Conservation (phyloP, 2,329 filamentous ascomycete genomes). For the Calcarisporium arbuscula region DNA sequence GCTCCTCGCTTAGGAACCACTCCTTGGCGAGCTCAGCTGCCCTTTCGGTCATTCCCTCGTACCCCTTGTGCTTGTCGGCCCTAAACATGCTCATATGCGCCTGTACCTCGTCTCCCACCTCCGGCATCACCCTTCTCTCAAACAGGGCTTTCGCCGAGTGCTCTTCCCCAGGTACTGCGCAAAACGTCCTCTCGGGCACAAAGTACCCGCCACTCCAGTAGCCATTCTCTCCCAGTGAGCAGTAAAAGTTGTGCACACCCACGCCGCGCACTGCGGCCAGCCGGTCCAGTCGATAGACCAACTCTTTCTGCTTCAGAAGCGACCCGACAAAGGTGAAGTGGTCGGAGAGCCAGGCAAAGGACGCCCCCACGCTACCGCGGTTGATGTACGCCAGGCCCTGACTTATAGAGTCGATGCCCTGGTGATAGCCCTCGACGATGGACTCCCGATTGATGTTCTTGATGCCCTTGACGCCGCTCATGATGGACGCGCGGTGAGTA, state of each 20-base stretch:
- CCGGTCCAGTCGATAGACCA: constrained; percentile 59
- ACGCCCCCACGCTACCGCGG: constrained; percentile 54
- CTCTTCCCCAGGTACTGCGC: constrained; percentile 56
- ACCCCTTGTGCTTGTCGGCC: constrained; percentile 54
- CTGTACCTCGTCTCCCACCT: constrained; percentile 61
- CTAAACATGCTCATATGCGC: constrained; percentile 66
- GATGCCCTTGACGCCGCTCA: constrained; percentile 38
- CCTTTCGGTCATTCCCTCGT: constrained; percentile 55
- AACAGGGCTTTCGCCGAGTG: constrained; percentile 35
- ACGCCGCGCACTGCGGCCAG: constrained; percentile 56
- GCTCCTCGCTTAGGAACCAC: constrained; percentile 47
- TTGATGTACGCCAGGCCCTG: constrained; percentile 53
- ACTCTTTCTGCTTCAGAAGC: constrained; percentile 65
- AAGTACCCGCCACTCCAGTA: constrained; percentile 54
- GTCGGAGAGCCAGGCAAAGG: constrained; percentile 71
- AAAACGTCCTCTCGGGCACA: constrained; percentile 70
- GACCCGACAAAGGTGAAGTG: constrained; percentile 84
- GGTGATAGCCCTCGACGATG: constrained; percentile 41
- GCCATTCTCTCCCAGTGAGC: constrained; percentile 65
- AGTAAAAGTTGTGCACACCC: constrained; percentile 70
- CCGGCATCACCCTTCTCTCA: constrained; percentile 54
- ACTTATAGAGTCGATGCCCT: constrained; percentile 41
- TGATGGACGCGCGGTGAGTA: constrained; percentile 65
- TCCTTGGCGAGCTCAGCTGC: constrained; percentile 50
- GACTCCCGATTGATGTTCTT: constrained; percentile 41